Base-by-base conservation (phyloP, 495 filamentous ascomycete genomes). In the Gamarada debralockiae region DNA sequence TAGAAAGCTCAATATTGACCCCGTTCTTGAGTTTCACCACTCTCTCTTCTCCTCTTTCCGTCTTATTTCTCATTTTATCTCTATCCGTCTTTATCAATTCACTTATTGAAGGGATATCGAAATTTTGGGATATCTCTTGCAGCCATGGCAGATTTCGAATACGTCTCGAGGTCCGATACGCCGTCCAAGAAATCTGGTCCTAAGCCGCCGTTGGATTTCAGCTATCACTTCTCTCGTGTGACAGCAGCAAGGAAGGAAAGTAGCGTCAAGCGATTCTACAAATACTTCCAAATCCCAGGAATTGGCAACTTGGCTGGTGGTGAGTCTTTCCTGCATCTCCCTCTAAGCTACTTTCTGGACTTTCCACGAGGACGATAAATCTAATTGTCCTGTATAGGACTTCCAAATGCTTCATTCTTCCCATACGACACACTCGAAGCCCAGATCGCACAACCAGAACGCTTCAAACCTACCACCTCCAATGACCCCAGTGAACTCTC, bases 391-490 rank as follows among this genome's bases (percentile, higher is more conserved):
- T 18, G 18, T 42, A 17, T 60, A 91, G 87, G 88, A 44, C 78
- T 95, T 13, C 92, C 92, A 18, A 85, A 90, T 66, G 68, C 80
- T 13, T 78, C 77, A 27, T 89, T 89, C 68, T 96, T 97, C 63
- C 92, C 92, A 14, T 96, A 87, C 66, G 90, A 96, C 52, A 95
- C 89, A 0, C 81, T 96, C 23, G 89, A 92, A 66, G 86, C 89
- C n/a, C 79, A 84, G 52, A 76, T 81, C 47, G 89, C 90, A 10
- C 78, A 77, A 22, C 81, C 90, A 9, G 69, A 84, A 17, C 81
- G 91, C 60, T 91, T 85, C 70, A 75, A 79, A n/a, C 82, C 83
- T 0, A 81, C 83, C 24, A 78, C 79, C 13, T 75, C 79, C 23
- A 67, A 73, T 45, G 70, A 73, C 55, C 59, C 61, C 7, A 36